These are phyloP conservation scores for Hymenoscyphus occultus DNA, from an alignment of 2,329 filamentous ascomycete species.

Conservation along the genomic window DNA sequence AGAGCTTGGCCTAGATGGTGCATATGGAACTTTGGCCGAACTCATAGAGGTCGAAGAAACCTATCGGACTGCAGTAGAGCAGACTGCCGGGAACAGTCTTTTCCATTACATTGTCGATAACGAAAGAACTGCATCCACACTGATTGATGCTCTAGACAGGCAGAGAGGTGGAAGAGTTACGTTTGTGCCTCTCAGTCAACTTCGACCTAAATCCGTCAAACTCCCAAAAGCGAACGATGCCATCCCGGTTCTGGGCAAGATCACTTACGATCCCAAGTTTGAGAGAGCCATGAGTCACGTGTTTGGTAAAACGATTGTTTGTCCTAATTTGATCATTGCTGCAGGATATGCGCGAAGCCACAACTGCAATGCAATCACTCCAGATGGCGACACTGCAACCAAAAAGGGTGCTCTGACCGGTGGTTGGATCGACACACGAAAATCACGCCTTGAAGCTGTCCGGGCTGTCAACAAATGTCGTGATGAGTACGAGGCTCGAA, in stretches of 20 bases:
- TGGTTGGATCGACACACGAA: slow-evolving; percentile 84
- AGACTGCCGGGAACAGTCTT: slow-evolving; percentile 85
- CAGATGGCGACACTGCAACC: slow-evolving; percentile 90
- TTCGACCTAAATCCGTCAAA: slow-evolving; percentile 68
- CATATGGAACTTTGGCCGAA: slow-evolving; percentile 90
- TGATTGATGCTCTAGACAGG: slow-evolving; percentile 76
- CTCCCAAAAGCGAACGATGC: slow-evolving; percentile 85
- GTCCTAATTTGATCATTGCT: slow-evolving; percentile 82
- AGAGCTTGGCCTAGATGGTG: slow-evolving; percentile 75
- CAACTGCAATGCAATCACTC: slow-evolving; percentile 87
- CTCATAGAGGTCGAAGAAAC: slow-evolving; percentile 82
- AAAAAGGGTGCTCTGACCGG: slow-evolving; percentile 94
- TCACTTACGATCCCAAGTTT: slow-evolving; percentile 72
- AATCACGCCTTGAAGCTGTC: slow-evolving; percentile 83
- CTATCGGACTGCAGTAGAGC: slow-evolving; percentile 86
- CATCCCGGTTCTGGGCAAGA: slow-evolving; percentile 79
- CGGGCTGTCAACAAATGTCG: slow-evolving; percentile 72
- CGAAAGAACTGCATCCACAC: slow-evolving; percentile 77
- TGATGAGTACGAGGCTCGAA: slow-evolving; percentile 67
- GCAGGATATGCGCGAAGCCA: slow-evolving; percentile 91
- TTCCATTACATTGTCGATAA: slow-evolving; percentile 97
- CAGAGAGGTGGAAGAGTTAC: slow-evolving; percentile 84
- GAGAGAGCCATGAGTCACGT: slow-evolving; percentile 90
- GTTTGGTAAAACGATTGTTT: slow-evolving; percentile 93
- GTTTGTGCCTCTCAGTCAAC: slow-evolving; percentile 86